Evolutionary conservation across 345 rosid species (phyloP).

Genomic region (Camelina hispida): DNA sequence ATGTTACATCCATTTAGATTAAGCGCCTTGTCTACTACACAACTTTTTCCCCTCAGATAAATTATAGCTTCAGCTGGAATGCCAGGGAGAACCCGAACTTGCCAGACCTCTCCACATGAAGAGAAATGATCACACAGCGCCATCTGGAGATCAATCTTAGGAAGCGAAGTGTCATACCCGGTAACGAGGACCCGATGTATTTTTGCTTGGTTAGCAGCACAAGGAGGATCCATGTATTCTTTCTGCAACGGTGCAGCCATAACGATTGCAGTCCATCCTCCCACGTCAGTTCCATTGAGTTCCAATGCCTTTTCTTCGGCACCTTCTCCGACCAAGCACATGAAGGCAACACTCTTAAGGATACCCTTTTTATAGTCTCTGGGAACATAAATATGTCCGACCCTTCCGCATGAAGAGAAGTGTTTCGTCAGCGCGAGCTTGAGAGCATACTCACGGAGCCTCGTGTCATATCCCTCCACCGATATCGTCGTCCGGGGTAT

Average conservation of each 20-base stretch:
- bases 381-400: too few species aligned
- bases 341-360: background rate
- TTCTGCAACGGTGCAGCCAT: background rate
- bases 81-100: background rate
- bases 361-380: background rate
- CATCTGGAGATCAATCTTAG: background rate
- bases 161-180: background rate
- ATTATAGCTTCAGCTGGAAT: background rate
- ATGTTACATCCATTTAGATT: background rate
- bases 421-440: background rate
- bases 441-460: background rate
- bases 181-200: background rate
- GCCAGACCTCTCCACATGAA: background rate
- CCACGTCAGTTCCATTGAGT: conserved; percentile 5
- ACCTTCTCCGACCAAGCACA: background rate
- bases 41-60: background rate
- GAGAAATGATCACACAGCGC: background rate
- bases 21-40: background rate
- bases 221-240: background rate
- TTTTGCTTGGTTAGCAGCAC: background rate
- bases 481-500: background rate
- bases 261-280: background rate
- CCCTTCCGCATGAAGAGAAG: background rate
- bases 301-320: background rate
- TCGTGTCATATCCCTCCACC: background rate